Evolutionary conservation across 805 yeast species (phyloP), one percentile per base, ranked within the genome.

Genomic region (Cyberlindnera xishuangbannaensis): DNA sequence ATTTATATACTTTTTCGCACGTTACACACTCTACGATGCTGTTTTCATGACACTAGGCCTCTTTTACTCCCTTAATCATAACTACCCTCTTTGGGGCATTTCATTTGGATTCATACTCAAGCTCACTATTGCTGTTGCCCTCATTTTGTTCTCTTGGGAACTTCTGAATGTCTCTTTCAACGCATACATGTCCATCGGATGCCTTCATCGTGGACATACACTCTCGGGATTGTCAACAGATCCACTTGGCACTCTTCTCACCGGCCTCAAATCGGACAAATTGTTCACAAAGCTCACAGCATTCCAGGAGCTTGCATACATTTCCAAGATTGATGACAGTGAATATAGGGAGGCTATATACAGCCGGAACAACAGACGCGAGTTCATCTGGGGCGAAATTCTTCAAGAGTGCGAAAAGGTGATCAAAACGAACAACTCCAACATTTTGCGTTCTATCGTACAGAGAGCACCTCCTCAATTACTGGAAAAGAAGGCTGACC

Each of bases 261-360:
- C 78, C 4, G 90, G 90, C 0, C 62, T 83, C 40, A 67, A 69
- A 31, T 77, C 78, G 22, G 53, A 57, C 19, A 65, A 64, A 31
- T 64, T 62, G 9, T 63, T 73, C 34, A 71, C 72, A 1, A 69
- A 76, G 39, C 51, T 76, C 38, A 76, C 86, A 2, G 87, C 90
- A 3, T 81, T 75, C 58, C 90, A 83, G 56, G 92, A 83, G 50
- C 61, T 82, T 34, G 81, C 84, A 1, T 78, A 71, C 46, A 62
- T 82, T 29, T 62, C 87, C 7, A 70, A 76, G 2, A 58, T 74
- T 3, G 51, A 62, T 2, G 68, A 70, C 39, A 43, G 57, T 4
- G 66, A 70, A 31, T 59, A 71, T 33, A 66, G 88, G 51, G 43
- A 53, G 18, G 62, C 75, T 4, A 69, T 82, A 18, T 82, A 76